Evolutionary conservation across 2,329 filamentous ascomycete genomes (phyloP).

Genomic region (Cladosporium cucumerinum): DNA sequence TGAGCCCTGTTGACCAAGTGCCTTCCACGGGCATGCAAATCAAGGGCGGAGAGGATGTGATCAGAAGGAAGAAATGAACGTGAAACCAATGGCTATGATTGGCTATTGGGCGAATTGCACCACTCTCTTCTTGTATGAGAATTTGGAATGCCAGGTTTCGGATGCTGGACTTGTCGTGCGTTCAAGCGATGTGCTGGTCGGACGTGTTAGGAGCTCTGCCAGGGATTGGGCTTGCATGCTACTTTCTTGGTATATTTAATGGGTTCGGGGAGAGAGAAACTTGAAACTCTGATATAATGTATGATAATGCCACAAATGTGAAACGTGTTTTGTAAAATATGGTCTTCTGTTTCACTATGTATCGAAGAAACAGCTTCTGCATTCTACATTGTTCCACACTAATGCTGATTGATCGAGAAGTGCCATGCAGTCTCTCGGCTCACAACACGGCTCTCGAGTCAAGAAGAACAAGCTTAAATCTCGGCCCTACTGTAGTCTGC

Average conservation of each 20-base stretch:
- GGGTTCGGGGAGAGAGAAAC: neutral
- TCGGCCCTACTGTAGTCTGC: neutral
- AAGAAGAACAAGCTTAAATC: neutral
- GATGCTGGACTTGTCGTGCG: neutral
- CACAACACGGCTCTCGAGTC: neutral
- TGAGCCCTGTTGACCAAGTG: constrained; percentile 17
- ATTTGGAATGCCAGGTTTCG: neutral
- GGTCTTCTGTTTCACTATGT: neutral
- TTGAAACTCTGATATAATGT: neutral
- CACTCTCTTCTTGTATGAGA: neutral
- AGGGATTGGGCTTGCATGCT: neutral
- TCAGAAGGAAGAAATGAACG: constrained; percentile 13
- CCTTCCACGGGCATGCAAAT: constrained; percentile 11
- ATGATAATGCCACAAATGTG: neutral
- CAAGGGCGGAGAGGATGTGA: constrained; percentile 14
- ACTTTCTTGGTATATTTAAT: neutral
- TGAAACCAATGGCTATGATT: neutral
- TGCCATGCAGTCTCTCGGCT: neutral
- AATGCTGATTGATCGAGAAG: neutral
- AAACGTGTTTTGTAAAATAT: neutral
- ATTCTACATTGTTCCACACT: neutral
- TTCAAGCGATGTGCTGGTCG: constrained; percentile 2
- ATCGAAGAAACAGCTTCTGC: neutral
- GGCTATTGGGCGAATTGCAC: neutral
- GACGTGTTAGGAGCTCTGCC: neutral